These are phyloP conservation scores for Fusarium sublunatum DNA, from an alignment of 2,329 filamentous ascomycete genomes.

Conservation along the genomic window DNA sequence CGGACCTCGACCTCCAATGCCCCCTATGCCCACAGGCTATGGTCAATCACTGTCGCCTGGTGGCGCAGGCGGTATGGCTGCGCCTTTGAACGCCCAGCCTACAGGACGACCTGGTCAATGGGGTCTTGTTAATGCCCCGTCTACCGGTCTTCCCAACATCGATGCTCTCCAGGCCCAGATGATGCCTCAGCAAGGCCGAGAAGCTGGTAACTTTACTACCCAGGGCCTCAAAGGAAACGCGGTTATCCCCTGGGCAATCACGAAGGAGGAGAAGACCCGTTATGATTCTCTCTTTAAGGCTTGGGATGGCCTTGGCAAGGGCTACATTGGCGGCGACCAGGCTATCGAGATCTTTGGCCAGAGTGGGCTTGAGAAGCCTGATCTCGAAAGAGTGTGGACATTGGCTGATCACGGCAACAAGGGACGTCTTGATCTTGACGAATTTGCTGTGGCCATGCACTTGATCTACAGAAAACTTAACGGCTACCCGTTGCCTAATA, in stretches of 20 bases:
- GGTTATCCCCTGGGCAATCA: slow-evolving; percentile 97
- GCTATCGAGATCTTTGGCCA: slow-evolving; percentile 98
- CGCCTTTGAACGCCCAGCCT: slow-evolving; percentile 87
- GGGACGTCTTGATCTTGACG: slow-evolving; percentile 92
- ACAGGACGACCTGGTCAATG: slow-evolving; percentile 94
- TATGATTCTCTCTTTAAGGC: slow-evolving; percentile 95
- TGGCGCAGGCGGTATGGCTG: slow-evolving; percentile 71
- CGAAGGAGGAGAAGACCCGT: slow-evolving; percentile 97
- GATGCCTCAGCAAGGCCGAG: slow-evolving; percentile 96
- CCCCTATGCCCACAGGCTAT: slow-evolving; percentile 75
- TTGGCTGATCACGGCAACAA: slow-evolving; percentile 94
- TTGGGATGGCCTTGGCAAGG: slow-evolving; percentile 95
- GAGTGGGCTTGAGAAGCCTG: slow-evolving; percentile 89
- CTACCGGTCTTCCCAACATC: slow-evolving; percentile 90
- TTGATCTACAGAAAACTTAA: slow-evolving; percentile 98
- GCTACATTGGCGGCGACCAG: slow-evolving; percentile 89
- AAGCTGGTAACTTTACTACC: slow-evolving; percentile 84
- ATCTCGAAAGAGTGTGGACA: slow-evolving; percentile 94
- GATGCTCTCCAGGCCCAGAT: slow-evolving; percentile 91
- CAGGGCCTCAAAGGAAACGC: slow-evolving; percentile 91
- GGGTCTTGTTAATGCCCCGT: slow-evolving; percentile 96
- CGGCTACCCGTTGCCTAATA: slow-evolving; percentile 89
- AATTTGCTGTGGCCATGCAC: slow-evolving; percentile 99
- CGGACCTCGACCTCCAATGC: slow-evolving; percentile 90
- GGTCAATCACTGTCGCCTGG: slow-evolving; percentile 64